Evolutionary conservation across 345 rosid species (phyloP).

Genomic region (Hibiscus trionum): DNA sequence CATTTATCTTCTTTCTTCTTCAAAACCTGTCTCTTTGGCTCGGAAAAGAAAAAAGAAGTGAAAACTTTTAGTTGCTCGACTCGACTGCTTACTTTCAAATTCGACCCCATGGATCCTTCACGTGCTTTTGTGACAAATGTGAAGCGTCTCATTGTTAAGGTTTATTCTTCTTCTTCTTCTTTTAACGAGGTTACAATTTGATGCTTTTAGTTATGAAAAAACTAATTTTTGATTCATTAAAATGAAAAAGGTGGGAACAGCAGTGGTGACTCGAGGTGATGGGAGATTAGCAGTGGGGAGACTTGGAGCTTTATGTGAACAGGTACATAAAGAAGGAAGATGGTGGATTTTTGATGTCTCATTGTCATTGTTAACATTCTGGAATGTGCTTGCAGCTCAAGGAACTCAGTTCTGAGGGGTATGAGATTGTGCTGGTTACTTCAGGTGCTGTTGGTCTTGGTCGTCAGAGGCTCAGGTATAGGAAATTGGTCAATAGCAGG

Average conservation of each 20-base stretch:
- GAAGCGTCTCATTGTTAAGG: slow-evolving; percentile 48
- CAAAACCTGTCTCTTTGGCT: background rate
- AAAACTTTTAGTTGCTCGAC: background rate
- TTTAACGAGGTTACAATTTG: background rate
- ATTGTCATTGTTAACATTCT: background rate
- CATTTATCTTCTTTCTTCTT: background rate
- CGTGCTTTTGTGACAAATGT: slow-evolving; percentile 40
- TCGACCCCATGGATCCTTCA: slow-evolving; percentile 20
- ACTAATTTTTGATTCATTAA: background rate
- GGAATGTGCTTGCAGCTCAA: slow-evolving; percentile 29
- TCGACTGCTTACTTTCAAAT: background rate
- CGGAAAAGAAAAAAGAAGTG: background rate
- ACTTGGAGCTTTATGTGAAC: slow-evolving; percentile 51
- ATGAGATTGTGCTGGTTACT: slow-evolving; percentile 42
- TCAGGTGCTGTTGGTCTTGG: slow-evolving; percentile 63
- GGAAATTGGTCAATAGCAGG: slow-evolving; percentile 53
- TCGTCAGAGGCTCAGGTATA: slow-evolving; percentile 43
- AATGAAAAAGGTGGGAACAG: slow-evolving; percentile 42
- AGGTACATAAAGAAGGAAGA: slow-evolving; percentile 23
- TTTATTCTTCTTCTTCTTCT: background rate
- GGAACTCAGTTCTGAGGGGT: slow-evolving; percentile 39
- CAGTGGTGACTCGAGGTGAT: slow-evolving; percentile 50
- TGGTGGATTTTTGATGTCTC: background rate
- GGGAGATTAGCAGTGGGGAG: slow-evolving; percentile 54
- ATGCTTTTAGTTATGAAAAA: background rate